These are phyloP conservation scores for Melaleuca quinquenervia DNA, from an alignment of 345 rosid species.

Conservation along the genomic window DNA sequence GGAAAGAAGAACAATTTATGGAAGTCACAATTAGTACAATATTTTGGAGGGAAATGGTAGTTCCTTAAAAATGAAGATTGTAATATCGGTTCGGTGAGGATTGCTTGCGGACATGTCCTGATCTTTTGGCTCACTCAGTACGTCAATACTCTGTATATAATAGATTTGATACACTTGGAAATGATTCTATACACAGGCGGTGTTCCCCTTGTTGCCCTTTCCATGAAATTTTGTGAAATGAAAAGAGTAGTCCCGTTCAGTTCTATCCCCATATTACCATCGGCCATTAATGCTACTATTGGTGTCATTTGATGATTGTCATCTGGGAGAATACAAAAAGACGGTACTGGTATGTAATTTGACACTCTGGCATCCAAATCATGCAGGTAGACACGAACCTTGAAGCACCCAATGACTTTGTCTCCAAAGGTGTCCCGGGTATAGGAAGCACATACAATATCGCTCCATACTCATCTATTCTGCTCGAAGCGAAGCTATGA, in stretches of 20 bases:
- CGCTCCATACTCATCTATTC: slow-evolving; percentile 62
- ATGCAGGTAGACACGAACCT: slow-evolving; percentile 84
- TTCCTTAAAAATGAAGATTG: neutral
- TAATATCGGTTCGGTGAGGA: neutral
- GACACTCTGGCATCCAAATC: neutral
- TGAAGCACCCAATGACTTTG: slow-evolving; percentile 51
- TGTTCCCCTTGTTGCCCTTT: neutral
- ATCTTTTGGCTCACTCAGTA: neutral
- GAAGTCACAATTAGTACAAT: neutral
- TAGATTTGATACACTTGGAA: neutral
- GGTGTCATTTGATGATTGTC: neutral
- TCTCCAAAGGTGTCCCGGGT: slow-evolving; percentile 52
- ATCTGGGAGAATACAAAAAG: neutral
- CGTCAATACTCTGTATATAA: neutral
- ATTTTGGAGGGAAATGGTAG: neutral
- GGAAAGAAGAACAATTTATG: accelerated
- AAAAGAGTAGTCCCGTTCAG: neutral
- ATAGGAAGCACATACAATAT: slow-evolving; percentile 41
- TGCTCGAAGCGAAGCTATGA: slow-evolving; percentile 51
- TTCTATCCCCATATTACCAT: neutral
- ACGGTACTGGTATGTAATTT: neutral
- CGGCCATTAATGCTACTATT: neutral
- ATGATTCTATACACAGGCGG: neutral
- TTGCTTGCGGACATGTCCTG: neutral
- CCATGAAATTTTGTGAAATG: neutral